Conservation (phyloP, 441 rosid species). For the Kokia cookei region DNA sequence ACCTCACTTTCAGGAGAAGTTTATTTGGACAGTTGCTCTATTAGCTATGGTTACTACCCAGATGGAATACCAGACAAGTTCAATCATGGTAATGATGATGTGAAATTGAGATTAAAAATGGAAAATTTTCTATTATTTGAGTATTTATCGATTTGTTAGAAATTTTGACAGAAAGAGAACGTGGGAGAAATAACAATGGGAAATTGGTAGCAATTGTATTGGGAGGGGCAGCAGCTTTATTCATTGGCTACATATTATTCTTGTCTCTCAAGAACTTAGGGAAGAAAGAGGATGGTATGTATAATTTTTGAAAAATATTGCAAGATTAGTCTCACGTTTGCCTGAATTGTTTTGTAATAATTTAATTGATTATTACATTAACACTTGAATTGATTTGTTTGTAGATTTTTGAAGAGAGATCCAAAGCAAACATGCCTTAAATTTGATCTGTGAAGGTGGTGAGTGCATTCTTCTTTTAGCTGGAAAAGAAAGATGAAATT, state of each 20-base stretch:
- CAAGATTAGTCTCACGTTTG: background rate
- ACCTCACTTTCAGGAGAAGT: conserved; percentile 47
- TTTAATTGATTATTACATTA: background rate
- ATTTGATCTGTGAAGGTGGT: background rate
- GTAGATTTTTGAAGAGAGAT: background rate
- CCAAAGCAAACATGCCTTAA: background rate
- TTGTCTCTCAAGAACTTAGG: conserved; percentile 27
- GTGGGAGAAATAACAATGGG: conserved; percentile 10
- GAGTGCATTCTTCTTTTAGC: background rate
- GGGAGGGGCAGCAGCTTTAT: conserved; percentile 58
- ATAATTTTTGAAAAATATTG: background rate
- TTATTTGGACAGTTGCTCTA: conserved; percentile 51
- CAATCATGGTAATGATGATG: conserved; percentile 19
- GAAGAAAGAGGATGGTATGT: conserved; percentile 39
- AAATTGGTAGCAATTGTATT: conserved; percentile 49
- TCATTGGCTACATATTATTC: conserved; percentile 29
- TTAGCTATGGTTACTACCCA: conserved; percentile 39
- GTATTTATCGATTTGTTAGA: too few species aligned
- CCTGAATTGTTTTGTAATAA: background rate
- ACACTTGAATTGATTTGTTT: background rate
- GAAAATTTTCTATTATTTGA: background rate
- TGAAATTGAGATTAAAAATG: background rate
- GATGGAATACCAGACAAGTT: conserved; percentile 24
- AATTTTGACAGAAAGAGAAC: conserved; percentile 6
- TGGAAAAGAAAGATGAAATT: background rate